Percentiles rank a stretch among this genome's conserved stretches.
Conservation (phyloP, 2,329 filamentous ascomycete genomes). For the Aspergillus versicolor region DNA sequence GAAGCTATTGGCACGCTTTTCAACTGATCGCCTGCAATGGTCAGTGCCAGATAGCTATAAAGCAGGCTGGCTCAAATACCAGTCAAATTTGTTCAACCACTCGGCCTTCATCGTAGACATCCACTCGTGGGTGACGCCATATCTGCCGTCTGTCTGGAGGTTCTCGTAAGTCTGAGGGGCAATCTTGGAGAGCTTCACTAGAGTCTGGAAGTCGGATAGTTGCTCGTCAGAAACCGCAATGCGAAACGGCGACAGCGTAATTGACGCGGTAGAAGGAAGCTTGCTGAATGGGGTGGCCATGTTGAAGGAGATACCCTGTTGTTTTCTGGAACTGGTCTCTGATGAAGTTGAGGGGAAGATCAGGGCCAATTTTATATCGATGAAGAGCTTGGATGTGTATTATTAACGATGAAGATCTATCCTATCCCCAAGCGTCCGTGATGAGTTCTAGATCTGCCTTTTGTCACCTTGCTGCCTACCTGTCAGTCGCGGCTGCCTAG, state of each 20-base stretch:
- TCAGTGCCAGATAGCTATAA: not conserved
- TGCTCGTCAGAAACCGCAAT: slow-evolving; percentile 45
- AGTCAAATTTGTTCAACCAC: slow-evolving; percentile 50
- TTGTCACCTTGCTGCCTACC: too few relatives aligned
- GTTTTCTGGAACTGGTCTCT: not conserved
- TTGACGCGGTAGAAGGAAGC: slow-evolving; percentile 37
- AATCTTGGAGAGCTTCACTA: slow-evolving; percentile 51
- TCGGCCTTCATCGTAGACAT: slow-evolving; percentile 40
- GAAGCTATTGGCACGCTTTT: slow-evolving; percentile 50
- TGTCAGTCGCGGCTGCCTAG: too few relatives aligned
- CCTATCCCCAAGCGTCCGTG: too few relatives aligned
- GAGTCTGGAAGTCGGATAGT: slow-evolving; percentile 47
- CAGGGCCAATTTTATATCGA: not conserved
- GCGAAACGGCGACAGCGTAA: slow-evolving; percentile 44
- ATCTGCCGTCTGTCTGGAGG: slow-evolving; percentile 40
- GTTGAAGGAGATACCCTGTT: not conserved
- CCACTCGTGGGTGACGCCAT: slow-evolving; percentile 52
- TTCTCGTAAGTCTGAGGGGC: slow-evolving; percentile 53
- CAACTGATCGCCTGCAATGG: slow-evolving; percentile 28
- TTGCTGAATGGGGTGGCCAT: slow-evolving; percentile 29
- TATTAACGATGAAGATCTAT: not conserved
- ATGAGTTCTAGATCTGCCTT: too few relatives aligned
- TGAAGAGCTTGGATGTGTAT: not conserved
- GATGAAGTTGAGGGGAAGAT: too few relatives aligned
- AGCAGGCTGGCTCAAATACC: slow-evolving; percentile 36